These are phyloP conservation scores for Starmera caribaea DNA, from an alignment of 805 yeast genomes.

Conservation along the genomic window DNA sequence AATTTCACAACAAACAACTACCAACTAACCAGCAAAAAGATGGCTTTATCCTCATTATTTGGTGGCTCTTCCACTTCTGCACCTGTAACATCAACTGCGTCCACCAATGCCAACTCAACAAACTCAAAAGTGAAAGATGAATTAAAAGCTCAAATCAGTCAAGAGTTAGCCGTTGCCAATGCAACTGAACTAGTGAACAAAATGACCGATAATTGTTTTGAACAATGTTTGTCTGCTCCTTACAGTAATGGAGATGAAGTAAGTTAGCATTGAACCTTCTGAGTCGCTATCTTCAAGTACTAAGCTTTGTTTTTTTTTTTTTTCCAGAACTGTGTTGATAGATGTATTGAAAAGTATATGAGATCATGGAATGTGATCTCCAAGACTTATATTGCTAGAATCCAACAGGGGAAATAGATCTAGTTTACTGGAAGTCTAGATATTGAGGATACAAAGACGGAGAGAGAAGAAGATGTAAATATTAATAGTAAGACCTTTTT, in stretches of 20 bases:
- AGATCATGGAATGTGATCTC: slow-evolving; percentile 84
- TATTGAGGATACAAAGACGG: too few relatives aligned
- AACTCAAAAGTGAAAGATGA: slow-evolving; percentile 44
- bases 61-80: slow-evolving; percentile 17
- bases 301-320: slow-evolving; percentile 2
- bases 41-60: slow-evolving; percentile 20
- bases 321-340: slow-evolving; percentile 45
- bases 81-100: slow-evolving; percentile 14
- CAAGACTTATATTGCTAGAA: slow-evolving; percentile 64
- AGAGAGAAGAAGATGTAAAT: too few relatives aligned
- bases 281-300: not conserved
- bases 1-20: not conserved
- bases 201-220: slow-evolving; percentile 80
- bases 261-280: slow-evolving; percentile 2
- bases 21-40: slow-evolving; percentile 1
- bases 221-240: slow-evolving; percentile 63
- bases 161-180: slow-evolving; percentile 84
- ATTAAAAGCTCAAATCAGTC: slow-evolving; percentile 60
- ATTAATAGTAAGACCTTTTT: too few relatives aligned
- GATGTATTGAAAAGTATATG: slow-evolving; percentile 83
- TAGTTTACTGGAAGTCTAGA: too few relatives aligned
- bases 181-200: slow-evolving; percentile 82
- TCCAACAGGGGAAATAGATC: slow-evolving; percentile 41
- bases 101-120: slow-evolving; percentile 6
- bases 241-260: slow-evolving; percentile 44